Evolutionary conservation across 805 yeast genomes (phyloP), one percentile per base, ranked within the genome.

Genomic region (Monosporozyma aquatica): DNA sequence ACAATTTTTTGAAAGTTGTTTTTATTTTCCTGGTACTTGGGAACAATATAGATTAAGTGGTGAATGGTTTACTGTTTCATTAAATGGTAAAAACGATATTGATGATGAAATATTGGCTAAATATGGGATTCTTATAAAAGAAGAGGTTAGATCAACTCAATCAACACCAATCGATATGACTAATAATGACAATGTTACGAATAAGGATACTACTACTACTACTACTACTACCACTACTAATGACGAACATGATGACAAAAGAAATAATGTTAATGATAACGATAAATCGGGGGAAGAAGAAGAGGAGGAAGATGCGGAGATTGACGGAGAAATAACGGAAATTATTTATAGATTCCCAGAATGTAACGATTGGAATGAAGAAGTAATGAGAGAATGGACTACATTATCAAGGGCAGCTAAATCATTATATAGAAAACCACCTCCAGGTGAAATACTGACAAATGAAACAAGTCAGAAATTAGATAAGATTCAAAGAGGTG

Each of bases 31-130:
- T 7, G 68, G 67, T 18, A 58, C 73, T 20, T 72, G 72, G 57
- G 80, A 74, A 54, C 95, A 86, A 62, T 82, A 79, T 57, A 68
- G 95, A 51, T 67, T 86, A 47, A 71, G 78, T 43, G 95, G 95
- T 10, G 60, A 67, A 22, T 83, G 83, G 11, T 70, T 76, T 47
- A 53, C 68, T 10, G 58, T 78, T 9, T 60, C 66, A 3, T 38
- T 47, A 9, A 55, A 51, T n/a, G 50, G 48, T 14, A 15, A 14
- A 28, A 36, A 38, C 26, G 24, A 24, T 18, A 21, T 40, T 20
- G 36, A 25, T 30, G 17, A 21, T 14, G 18, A 26, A 1, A 22
- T 36, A 3, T 32, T 44, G 21, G 26, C 36, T 8, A 44, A 38
- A 24, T 44, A 44, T 30, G 36, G 38, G 28, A 41, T 41, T 13